These are phyloP conservation scores for Pyrenopolyporus hunteri DNA, from an alignment of 495 filamentous ascomycete genomes.

Conservation along the genomic window DNA sequence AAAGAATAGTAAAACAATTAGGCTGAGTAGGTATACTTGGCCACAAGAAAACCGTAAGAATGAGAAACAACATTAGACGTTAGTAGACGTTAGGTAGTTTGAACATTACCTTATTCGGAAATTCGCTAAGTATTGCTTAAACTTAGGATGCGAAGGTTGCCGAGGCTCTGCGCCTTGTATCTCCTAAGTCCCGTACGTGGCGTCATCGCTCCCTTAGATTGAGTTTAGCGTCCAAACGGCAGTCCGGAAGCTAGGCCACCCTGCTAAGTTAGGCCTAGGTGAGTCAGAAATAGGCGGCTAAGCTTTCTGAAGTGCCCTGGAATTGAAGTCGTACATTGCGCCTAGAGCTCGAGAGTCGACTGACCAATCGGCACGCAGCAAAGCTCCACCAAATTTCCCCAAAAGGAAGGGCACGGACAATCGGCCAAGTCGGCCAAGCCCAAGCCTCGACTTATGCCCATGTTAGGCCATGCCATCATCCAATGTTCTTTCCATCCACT, in stretches of 20 bases:
- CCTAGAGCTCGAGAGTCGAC: not conserved
- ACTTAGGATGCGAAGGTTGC: not conserved
- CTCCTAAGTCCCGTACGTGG: slow-evolving; percentile 13
- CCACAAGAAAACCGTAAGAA: no score
- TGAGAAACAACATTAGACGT: no score
- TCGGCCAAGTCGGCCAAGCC: not conserved
- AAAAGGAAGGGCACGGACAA: slow-evolving; percentile 19
- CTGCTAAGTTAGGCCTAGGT: not conserved
- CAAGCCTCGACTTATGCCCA: slow-evolving; percentile 4
- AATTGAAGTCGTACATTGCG: not conserved
- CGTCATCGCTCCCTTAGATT: slow-evolving; percentile 5
- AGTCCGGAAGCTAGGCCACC: slow-evolving; percentile 17
- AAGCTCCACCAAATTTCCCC: slow-evolving; percentile 21
- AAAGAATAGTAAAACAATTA: no score
- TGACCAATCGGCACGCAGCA: slow-evolving; percentile 19
- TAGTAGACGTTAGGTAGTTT: no score
- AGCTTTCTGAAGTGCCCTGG: slow-evolving; percentile 9
- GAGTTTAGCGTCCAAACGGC: slow-evolving; percentile 23
- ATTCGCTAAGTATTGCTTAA: not conserved
- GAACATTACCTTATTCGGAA: not conserved
- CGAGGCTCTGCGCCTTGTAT: slow-evolving; percentile 7
- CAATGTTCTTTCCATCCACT: no score
- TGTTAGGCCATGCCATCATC: not conserved
- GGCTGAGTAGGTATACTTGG: not conserved
- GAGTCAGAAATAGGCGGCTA: slow-evolving; percentile 1